Conservation (phyloP, 1,139 yeast species). For the Taphrina betulina region DNA sequence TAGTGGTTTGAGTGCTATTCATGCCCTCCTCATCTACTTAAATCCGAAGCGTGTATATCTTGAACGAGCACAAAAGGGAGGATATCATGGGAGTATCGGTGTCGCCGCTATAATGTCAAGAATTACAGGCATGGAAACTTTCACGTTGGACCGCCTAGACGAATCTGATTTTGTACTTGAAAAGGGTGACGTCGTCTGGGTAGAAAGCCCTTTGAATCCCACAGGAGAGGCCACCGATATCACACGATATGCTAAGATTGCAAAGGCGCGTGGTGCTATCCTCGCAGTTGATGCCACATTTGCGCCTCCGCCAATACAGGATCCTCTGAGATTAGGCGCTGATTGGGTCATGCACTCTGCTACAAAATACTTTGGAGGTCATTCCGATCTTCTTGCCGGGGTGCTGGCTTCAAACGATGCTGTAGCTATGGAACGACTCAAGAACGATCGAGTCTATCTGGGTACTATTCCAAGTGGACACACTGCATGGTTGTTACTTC, state of each 20-base stretch:
- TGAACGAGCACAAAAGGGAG: constrained; percentile 52
- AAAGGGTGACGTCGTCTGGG: constrained; percentile 70
- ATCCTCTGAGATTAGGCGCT: constrained; percentile 80
- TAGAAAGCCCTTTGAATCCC: constrained; percentile 88
- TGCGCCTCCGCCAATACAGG: constrained; percentile 73
- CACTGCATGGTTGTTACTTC: constrained; percentile 68
- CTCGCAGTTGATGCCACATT: constrained; percentile 91
- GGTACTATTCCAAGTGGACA: constrained; percentile 79
- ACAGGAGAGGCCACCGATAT: constrained; percentile 76
- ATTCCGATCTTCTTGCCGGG: constrained; percentile 88
- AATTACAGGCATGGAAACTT: constrained; percentile 54
- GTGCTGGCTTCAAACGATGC: constrained; percentile 67
- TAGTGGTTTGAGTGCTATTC: constrained; percentile 79
- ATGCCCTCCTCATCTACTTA: constrained; percentile 66
- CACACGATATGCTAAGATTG: constrained; percentile 54
- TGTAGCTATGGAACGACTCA: constrained; percentile 50
- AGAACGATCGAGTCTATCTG: constrained; percentile 61
- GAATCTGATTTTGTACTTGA: neutral
- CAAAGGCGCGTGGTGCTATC: constrained; percentile 49
- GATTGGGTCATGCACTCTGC: constrained; percentile 86
- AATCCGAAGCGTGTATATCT: constrained; percentile 75
- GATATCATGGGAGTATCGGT: constrained; percentile 82
- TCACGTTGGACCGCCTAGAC: constrained; percentile 9
- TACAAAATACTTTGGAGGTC: constrained; percentile 88
- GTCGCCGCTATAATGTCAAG: constrained; percentile 63